A percentile compares a stretch with the other conserved stretches of the same genome.
Evolutionary conservation across 305 asterid genomes (phyloP).

Genomic region (Plantago rigida): DNA sequence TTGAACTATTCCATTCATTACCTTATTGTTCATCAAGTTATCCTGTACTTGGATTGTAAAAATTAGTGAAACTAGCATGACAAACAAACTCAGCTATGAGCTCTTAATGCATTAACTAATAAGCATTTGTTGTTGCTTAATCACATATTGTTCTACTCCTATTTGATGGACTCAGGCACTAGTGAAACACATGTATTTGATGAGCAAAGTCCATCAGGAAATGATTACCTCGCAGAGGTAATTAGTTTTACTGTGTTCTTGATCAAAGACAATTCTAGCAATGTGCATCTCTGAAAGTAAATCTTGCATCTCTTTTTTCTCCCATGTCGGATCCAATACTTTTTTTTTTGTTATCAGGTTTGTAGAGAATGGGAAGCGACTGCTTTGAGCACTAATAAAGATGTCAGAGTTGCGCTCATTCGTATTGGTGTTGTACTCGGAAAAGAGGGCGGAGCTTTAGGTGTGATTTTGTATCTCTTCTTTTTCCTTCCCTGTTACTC

Average conservation of each 20-base stretch:
- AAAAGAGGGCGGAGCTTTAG: constrained; percentile 94
- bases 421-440: constrained; percentile 92
- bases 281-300: neutral
- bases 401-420: constrained; percentile 64
- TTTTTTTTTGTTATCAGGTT: constrained; percentile 39
- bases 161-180: constrained; percentile 41
- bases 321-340: too few relatives aligned
- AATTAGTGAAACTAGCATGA: too few relatives aligned
- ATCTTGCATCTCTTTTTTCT: neutral
- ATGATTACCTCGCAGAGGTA: constrained; percentile 86
- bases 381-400: constrained; percentile 61
- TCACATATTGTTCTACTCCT: constrained; percentile 16
- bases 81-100: neutral
- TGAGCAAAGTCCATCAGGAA: constrained; percentile 87
- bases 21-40: constrained; percentile 8
- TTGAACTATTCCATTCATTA: constrained; percentile 1
- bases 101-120: neutral
- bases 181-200: constrained; percentile 70
- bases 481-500: neutral
- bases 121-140: neutral
- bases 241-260: neutral
- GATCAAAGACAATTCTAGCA: neutral
- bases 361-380: constrained; percentile 94
- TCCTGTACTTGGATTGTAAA: neutral
- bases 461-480: constrained; percentile 29